phyloP scores from a whole-genome alignment of 176 grass and related monocot species.

The Ananas comosus region DNA sequence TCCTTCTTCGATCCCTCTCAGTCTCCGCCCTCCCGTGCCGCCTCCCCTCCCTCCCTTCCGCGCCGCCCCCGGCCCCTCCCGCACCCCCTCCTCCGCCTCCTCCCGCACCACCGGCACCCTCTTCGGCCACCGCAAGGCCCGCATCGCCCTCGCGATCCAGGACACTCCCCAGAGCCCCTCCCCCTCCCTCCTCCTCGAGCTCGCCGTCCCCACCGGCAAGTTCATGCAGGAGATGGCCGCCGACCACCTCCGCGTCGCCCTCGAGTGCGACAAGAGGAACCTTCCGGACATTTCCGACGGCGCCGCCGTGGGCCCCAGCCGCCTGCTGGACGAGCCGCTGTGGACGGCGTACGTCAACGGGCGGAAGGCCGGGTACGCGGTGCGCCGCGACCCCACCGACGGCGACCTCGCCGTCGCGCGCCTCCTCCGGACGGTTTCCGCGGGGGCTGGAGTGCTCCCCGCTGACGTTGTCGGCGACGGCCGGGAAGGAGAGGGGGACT shows the following conservation, averaged over 20 bases:
- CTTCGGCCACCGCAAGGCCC: conserved; percentile 68
- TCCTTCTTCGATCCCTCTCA: conserved; percentile 13
- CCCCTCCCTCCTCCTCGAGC: conserved; percentile 69
- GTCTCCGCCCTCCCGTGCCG: conserved; percentile 47
- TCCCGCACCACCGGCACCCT: conserved; percentile 71
- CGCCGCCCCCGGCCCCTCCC: conserved; percentile 34
- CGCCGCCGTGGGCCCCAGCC: conserved; percentile 24
- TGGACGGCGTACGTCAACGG: conserved; percentile 95
- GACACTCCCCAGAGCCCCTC: conserved; percentile 69
- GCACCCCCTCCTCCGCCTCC: conserved; percentile 12
- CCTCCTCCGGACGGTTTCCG: conserved; percentile 74
- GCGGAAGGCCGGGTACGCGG: conserved; percentile 69
- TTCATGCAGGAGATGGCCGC: conserved; percentile 98
- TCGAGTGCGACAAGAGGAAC: conserved; percentile 68
- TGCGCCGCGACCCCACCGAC: conserved; percentile 55
- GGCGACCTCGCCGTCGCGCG: conserved; percentile 69
- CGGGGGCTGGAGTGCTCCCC: conserved; percentile 74
- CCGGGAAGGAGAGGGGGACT: conserved; percentile 31
- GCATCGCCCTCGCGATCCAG: conserved; percentile 78
- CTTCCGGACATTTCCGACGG: too few relatives aligned
- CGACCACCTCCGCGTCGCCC: conserved; percentile 66
- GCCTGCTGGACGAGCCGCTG: conserved; percentile 67
- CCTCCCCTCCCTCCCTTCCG: conserved; percentile 71
- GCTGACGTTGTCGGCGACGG: conserved; percentile 24
- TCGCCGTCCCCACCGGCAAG: conserved; percentile 68